phyloP scores from a whole-genome alignment of 768 basidiomycete genomes.

The Collybia sp. region DNA sequence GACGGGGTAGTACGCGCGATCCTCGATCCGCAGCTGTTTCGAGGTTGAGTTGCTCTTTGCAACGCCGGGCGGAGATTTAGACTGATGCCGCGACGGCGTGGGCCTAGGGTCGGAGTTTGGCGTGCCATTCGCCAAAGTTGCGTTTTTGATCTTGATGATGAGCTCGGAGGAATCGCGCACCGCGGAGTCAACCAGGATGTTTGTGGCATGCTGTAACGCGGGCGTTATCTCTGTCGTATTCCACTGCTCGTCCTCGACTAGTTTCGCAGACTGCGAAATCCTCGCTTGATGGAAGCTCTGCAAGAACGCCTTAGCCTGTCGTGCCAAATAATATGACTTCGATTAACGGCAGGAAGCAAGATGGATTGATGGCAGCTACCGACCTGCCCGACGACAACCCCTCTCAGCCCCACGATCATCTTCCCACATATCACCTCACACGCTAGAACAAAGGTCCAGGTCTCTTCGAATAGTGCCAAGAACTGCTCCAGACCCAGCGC shows the following conservation, averaged over 20 bases:
- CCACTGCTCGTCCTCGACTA: constrained; percentile 98
- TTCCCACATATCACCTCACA: constrained; percentile 82
- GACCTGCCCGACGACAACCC: constrained; percentile 81
- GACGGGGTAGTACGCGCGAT: constrained; percentile 80
- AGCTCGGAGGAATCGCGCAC: constrained; percentile 78
- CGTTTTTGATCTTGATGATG: constrained; percentile 26
- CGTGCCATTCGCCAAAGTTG: constrained; percentile 12
- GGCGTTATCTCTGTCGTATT: constrained; percentile 69
- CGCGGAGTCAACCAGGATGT: constrained; percentile 76
- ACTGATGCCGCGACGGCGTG: constrained; percentile 12
- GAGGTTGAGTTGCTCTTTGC: constrained; percentile 16
- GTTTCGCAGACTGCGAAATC: constrained; percentile 75
- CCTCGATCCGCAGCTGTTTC: constrained; percentile 77
- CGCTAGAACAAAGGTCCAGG: constrained; percentile 86
- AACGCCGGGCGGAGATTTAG: constrained; percentile 11
- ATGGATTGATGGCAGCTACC: constrained; percentile 8
- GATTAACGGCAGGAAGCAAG: constrained; percentile 2
- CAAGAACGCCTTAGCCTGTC: constrained; percentile 82
- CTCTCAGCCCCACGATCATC: constrained; percentile 93
- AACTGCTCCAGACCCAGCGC: constrained; percentile 71
- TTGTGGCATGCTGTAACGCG: constrained; percentile 63
- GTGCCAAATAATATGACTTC: constrained; percentile 6
- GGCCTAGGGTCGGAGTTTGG: constrained; percentile 8
- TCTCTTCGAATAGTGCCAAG: constrained; percentile 73
- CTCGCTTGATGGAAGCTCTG: constrained; percentile 80